Evolutionary conservation across 768 basidiomycete genomes (phyloP), one percentile per base, ranked within the genome.

Genomic region (Termitomyces sp.): DNA sequence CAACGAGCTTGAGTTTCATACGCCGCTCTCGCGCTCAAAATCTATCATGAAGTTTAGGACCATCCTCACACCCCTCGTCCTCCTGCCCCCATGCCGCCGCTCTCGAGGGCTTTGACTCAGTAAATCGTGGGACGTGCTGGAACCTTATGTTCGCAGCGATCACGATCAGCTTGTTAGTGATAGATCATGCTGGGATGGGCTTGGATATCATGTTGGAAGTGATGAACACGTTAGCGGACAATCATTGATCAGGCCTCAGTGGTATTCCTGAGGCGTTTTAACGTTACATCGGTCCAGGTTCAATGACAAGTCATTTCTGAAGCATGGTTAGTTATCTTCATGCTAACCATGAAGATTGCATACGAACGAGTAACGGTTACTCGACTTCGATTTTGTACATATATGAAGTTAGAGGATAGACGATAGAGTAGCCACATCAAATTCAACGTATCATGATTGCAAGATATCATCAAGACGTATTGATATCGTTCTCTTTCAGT

Each of bases 71-170:
- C 17, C 54, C n/a, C 11, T 56, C 7, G 6, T 43, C 9, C 56
- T 71, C 57, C 53, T 65, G 3, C 61, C 61, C 15, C 36, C 61
- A 79, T 2, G 79, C 76, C 1, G 71, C 72, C 17, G 80, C 74
- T 32, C 72, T 86, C 60, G 66, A 61, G 6, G 77, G 75, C 34
- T 86, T 71, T 69, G 72, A 80, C 67, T 83, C 82, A 1, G 53
- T 61, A 6, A 70, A 75, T 57, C 86, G 85, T 64, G 83, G 82
- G 2, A 75, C 77, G 29, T 86, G 86, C 72, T 87, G 83, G 83
- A 45, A 73, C 60, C 67, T 86, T 65, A 77, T 77, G 8, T 84
- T 77, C 69, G 73, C 12, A 14, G 20, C 65, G 10, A 72, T 59
- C 45, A 77, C 66, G 51, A 73, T 84, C 69, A 74, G 74, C 37